Percentiles rank a stretch among this genome's conserved stretches.
Evolutionary conservation across 805 yeast species (phyloP).

Genomic region (Candida corydali): DNA sequence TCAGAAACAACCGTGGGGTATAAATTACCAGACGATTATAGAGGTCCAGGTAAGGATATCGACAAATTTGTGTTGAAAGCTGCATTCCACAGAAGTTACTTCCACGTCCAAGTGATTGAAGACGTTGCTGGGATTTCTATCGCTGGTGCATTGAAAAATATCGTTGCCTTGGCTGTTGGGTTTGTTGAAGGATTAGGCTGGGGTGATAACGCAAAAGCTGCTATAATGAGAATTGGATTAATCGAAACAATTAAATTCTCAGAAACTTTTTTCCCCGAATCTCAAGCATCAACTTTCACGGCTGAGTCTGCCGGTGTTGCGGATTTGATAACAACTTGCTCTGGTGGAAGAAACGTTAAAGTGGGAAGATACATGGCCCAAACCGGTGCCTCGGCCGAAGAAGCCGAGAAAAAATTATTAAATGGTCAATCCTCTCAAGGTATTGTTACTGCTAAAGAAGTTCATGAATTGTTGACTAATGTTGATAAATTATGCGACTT

Average conservation of each 20-base stretch:
- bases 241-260: conserved; percentile 42
- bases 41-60: conserved; percentile 40
- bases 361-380: conserved; percentile 44
- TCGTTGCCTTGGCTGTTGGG: conserved; percentile 44
- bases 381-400: conserved; percentile 38
- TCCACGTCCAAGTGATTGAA: conserved; percentile 42
- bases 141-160: conserved; percentile 45
- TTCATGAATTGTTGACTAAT: conserved; percentile 40
- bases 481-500: conserved; percentile 31
- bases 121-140: conserved; percentile 45
- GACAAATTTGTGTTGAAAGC: conserved; percentile 36
- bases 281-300: conserved; percentile 36
- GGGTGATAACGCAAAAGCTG: conserved; percentile 49
- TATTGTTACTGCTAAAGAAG: conserved; percentile 44
- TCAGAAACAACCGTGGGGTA: conserved; percentile 46
- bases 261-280: conserved; percentile 53
- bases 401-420: conserved; percentile 40
- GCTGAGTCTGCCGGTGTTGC: conserved; percentile 46
- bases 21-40: conserved; percentile 33
- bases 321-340: conserved; percentile 44
- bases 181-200: conserved; percentile 46
- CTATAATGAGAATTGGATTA: conserved; percentile 44
- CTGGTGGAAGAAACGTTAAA: conserved; percentile 46
- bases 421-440: conserved; percentile 47
- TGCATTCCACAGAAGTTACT: conserved; percentile 44